Evolutionary conservation across 805 yeast genomes (phyloP).

Genomic region (Sugiyamaella marilandica): DNA sequence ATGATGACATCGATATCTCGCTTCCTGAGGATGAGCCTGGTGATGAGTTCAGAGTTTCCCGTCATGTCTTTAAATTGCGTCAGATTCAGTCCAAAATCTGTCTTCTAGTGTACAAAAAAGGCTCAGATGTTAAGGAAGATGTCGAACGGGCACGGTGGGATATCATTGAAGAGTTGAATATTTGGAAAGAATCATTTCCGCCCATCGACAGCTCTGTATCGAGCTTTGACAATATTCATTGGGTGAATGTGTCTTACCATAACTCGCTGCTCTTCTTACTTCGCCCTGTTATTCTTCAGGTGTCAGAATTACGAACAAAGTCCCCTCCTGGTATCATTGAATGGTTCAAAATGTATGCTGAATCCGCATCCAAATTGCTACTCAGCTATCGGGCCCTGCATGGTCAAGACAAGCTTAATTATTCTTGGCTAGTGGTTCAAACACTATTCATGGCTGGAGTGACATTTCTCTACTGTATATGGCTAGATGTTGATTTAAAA

Average conservation of each 20-base stretch:
- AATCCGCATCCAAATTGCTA: not conserved
- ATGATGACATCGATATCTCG: constrained; percentile 36
- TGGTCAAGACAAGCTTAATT: not conserved
- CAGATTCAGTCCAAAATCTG: not conserved
- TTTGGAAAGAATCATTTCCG: not conserved
- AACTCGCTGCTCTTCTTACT: not conserved
- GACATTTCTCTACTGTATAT: not conserved
- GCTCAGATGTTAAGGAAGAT: not conserved
- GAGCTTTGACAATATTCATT: not conserved
- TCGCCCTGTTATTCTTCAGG: not conserved
- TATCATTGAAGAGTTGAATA: not conserved
- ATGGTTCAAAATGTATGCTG: not conserved
- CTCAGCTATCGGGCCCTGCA: not conserved
- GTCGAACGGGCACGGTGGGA: not conserved
- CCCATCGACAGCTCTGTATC: not conserved
- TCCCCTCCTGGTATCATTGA: not conserved
- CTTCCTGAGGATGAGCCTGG: not conserved
- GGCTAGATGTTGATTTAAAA: not conserved
- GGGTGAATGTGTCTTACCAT: not conserved
- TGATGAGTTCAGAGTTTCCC: not conserved
- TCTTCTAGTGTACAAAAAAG: not conserved
- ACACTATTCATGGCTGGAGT: not conserved
- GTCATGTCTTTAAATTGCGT: not conserved
- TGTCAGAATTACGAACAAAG: not conserved
- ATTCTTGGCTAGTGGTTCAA: not conserved